Percentiles rank a stretch among this genome's conserved stretches.
phyloP scores from a whole-genome alignment of 164 flowering plant genomes.

The Houttuynia cordata region DNA sequence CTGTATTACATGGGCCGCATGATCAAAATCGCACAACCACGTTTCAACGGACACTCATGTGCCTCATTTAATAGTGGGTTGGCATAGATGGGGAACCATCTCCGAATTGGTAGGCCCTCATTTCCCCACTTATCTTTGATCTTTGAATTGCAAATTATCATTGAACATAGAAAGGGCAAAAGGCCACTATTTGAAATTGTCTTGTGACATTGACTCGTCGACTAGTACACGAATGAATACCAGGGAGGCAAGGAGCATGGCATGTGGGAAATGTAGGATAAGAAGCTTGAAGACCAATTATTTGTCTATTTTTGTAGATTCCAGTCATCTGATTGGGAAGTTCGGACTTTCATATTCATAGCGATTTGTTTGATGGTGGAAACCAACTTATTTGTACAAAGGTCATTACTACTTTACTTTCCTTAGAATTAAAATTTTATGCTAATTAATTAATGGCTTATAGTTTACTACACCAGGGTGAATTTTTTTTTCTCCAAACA shows the following conservation, averaged over 20 bases:
- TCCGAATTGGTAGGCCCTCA: too few species aligned
- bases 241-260: neutral
- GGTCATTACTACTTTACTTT: neutral
- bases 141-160: too few species aligned
- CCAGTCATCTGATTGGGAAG: neutral
- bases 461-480: too few species aligned
- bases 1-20: too few species aligned
- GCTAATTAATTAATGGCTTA: neutral
- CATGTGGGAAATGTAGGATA: neutral
- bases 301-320: neutral
- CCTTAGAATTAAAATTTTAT: neutral
- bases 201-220: neutral
- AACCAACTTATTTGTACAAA: too few species aligned
- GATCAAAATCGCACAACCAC: too few species aligned
- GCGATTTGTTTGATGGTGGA: neutral
- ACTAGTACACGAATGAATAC: neutral
- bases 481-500: too few species aligned
- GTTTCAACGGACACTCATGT: too few species aligned
- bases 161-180: neutral
- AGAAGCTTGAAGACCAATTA: neutral
- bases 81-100: too few species aligned
- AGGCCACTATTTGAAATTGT: neutral
- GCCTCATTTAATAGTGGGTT: too few species aligned
- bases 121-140: neutral
- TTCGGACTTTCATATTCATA: neutral